Base-by-base conservation (phyloP, 495 filamentous ascomycete species). In the Xeromyces bisporus region DNA sequence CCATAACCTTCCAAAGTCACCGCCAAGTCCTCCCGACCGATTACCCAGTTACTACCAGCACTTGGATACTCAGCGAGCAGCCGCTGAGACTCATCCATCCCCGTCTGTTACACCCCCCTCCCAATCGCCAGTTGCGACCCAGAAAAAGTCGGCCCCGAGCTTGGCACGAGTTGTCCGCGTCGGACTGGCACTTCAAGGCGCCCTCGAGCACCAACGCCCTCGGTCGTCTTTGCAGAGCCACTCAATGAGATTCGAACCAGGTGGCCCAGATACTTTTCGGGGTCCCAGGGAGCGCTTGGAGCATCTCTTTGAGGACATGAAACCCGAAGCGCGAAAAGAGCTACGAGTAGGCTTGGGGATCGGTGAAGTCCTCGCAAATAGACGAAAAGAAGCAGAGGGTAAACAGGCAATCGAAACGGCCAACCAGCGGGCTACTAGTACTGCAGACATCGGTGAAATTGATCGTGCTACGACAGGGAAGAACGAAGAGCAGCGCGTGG, bases 351-450 rank as follows among this genome's bases (percentile, higher is more conserved):
- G 56, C 18, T 43, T 69, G 30, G 48, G 52, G 5, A 50, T 71
- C 33, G 67, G 64, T 7, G 62, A 71, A 29, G 51, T 61, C 31
- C 44, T 69, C 29, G 63, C 62, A 3, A 55, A 50, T 37, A 50
- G 48, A 10, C 39, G 31, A 27, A 39, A 31, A 32, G 17, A 42
- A 26, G 32, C 33, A 6, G 44, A 49, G 25, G 15, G 31, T 23
- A 32, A 43, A 31, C 37, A 24, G 7, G 17, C 7, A 15, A 24
- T 18, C 33, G 27, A 31, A 39, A 13, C 32, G 45, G 31, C 26
- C 34, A 32, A 15, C 23, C 20, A 31, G 29, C 15, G 27, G 25
- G 42, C 28, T 28, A 32, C 38, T n/a, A n/a, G n/a, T n/a, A 31
- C 34, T 11, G 24, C 21, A n/a, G 34, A 30, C 18, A 26, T 37